Base-by-base conservation (phyloP, 345 rosid species). In the Eucalyptus shirleyi region DNA sequence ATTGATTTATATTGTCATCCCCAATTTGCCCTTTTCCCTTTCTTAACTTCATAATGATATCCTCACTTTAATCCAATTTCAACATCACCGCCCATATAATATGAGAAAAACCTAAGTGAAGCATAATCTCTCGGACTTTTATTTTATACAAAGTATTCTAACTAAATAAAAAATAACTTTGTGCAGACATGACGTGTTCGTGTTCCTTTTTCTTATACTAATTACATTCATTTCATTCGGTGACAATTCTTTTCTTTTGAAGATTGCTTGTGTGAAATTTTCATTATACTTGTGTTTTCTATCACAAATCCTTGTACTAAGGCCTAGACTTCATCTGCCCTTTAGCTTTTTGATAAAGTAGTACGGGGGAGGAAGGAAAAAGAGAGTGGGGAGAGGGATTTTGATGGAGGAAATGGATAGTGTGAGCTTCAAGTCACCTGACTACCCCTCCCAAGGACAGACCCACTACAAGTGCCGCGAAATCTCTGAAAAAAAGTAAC, bases 81-180 rank as follows among this genome's bases (percentile, higher is more conserved):
- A 21, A 77, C 2, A 23, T 77, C 28, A 6, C 45, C 28, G 26
- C 28, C 14, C 82, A 77, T 40, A 37, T 37, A 23, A 77, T 37
- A 21, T 21, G 2, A 40, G 16, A 40, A 40, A 77, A 77, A 21
- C 30, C 83, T 77, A 40, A 40, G 47, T 77, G 47, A 44, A 44
- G 24, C 47, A 40, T 6, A 9, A 40, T 40, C 15, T 0, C 42
- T 21, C 6, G 47, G 85, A 40, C 30, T 0, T 40, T 77, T 77
- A 37, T 21, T 77, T 40, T 40, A 3, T 40, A 21, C 30, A 40
- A 47, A 21, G 15, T 18, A 18, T 72, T 34, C 24, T 72, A 9
- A 18, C 0, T 56, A 10, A 56, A 23, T 55, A 23, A 55, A 6
- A 1, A 3, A n/a, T 32, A n/a, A 16, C 3, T 16, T 17, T 69